Base-by-base conservation (phyloP, 2,329 filamentous ascomycete species). In the Paecilomyces sp. region DNA sequence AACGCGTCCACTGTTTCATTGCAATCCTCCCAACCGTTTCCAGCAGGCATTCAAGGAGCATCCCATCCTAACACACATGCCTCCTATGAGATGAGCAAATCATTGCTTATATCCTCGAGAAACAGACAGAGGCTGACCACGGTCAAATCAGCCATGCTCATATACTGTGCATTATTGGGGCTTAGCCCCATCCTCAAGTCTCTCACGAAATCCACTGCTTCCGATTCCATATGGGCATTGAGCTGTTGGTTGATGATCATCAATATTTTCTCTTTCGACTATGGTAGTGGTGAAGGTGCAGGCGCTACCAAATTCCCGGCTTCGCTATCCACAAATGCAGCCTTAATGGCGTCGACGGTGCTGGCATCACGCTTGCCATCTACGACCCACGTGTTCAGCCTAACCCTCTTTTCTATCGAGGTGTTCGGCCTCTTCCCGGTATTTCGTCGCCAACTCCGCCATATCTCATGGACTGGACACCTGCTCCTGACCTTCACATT, bases 211-310 rank as follows among this genome's bases (percentile, higher is more conserved):
- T 97, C 92, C 4, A 97, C 93, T 3, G 93, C 91, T 7, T 89
- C 86, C 59, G 94, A 99, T 80, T 94, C 89, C 52, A 99, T 99
- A 72, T 99, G 94, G 94, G 91, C 94, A 60, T 89, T 99, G 80
- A 94, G 91, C 56, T 92, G 91, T 70, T 94, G 92, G 87, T 83
- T 99, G 53, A 85, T 99, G 63, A 85, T 90, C 68, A 93, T 97
- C 76, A 99, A 99, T 74, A 91, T 97, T 62, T 95, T 96, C 76
- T 97, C 95, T 73, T 97, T 97, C 71, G 94, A 99, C 80, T 99
- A 99, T 74, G 90, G 91, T 11, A 89, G 90, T 57, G 73, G 73
- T 12, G 72, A 76, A 58, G 72, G 73, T 65, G 71, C 74, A 28
- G 72, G 70, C 63, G 74, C 75, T 59, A 76, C 75, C 28, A 81